Conservation (phyloP, 139 green algal genomes). For the Ulvella scutata region DNA sequence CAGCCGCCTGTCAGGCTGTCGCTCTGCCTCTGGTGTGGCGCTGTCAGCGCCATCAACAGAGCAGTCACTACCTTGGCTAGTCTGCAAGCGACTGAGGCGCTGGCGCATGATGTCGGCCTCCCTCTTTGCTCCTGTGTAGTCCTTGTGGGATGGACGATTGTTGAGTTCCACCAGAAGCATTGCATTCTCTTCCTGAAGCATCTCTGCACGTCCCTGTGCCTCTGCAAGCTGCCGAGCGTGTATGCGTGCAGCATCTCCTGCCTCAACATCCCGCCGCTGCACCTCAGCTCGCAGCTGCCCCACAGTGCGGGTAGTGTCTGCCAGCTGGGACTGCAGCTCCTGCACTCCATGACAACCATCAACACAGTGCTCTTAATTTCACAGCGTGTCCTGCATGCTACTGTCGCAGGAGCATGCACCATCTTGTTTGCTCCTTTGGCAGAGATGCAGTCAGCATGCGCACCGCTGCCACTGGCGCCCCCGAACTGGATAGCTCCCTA, state of each 20-base stretch:
- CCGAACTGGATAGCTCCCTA: background rate
- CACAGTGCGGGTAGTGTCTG: background rate
- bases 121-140: constrained; percentile 8
- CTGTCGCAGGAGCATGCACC: too few relatives aligned
- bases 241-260: constrained; percentile 12
- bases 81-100: background rate
- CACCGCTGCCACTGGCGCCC: background rate
- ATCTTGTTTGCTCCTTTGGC: too few relatives aligned
- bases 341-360: too few relatives aligned
- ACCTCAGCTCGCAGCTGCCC: background rate
- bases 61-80: constrained; percentile 5
- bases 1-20: background rate
- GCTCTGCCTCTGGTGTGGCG: background rate
- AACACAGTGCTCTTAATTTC: too few relatives aligned
- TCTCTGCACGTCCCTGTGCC: constrained; percentile 17
- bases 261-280: constrained; percentile 3
- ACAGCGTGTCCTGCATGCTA: too few relatives aligned
- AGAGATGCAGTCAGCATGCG: background rate
- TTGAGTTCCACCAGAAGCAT: constrained; percentile 26
- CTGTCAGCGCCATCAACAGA: constrained; percentile 6
- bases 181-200: constrained; percentile 26
- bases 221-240: constrained; percentile 25
- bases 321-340: background rate
- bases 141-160: constrained; percentile 12
- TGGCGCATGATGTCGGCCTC: constrained; percentile 3